Conservation (phyloP, 495 filamentous ascomycete species). For the Aspergillus olivimuriae region DNA sequence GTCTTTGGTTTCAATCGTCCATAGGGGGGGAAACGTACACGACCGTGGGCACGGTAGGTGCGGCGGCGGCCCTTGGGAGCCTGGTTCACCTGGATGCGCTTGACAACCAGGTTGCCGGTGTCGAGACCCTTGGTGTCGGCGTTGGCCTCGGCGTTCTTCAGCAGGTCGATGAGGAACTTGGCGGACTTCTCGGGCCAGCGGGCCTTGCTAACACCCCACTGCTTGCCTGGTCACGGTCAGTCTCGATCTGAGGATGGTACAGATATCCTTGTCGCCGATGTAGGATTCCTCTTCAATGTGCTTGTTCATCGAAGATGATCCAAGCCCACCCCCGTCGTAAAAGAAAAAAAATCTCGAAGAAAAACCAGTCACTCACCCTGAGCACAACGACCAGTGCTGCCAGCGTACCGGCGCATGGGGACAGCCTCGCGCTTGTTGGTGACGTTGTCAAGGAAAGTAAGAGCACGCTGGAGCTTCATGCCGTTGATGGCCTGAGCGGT, state of each 20-base stretch:
- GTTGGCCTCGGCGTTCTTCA: constrained; percentile 99
- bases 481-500: constrained; percentile 98
- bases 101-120: constrained; percentile 90
- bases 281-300: no score
- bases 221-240: constrained; percentile 91
- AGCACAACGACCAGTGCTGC: constrained; percentile 84
- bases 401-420: constrained; percentile 92
- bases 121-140: constrained; percentile 98
- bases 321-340: neutral
- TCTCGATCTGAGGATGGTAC: no score
- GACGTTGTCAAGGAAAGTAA: constrained; percentile 95
- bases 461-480: constrained; percentile 93
- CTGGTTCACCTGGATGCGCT: constrained; percentile 99
- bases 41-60: constrained; percentile 99
- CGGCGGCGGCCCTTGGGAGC: constrained; percentile 95
- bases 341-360: neutral
- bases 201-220: constrained; percentile 92
- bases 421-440: constrained; percentile 91
- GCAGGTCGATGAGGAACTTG: constrained; percentile 91
- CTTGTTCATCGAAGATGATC: no score
- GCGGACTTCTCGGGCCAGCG: constrained; percentile 99
- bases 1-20: no score
- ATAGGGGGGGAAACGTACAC: constrained; percentile 68
- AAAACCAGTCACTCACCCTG: constrained; percentile 70
- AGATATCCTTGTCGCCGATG: no score